Base-by-base conservation (phyloP, 495 filamentous ascomycete genomes). In the Wilcoxina mikolae region DNA sequence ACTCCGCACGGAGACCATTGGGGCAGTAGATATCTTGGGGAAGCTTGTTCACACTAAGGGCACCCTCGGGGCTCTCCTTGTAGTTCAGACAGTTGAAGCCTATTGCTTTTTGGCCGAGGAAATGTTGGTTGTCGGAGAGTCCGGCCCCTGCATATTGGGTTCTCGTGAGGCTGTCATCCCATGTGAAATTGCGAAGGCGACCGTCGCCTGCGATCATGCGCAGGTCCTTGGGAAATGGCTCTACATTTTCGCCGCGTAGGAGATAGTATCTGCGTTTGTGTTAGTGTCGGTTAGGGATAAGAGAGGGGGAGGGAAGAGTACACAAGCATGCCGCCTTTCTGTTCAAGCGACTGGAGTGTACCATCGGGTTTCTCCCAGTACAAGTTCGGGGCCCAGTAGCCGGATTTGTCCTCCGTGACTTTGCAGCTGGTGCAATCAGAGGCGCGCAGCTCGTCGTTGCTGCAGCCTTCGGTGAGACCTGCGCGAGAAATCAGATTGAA, bases 81-180 rank as follows among this genome's bases (percentile, higher is more conserved):
- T 93, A 93, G 75, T 94, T 76, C 47, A 96, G 68, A 67, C 90
- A 96, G 71, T 94, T 95, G 74, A 90, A 95, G 2, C 90, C 90
- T 26, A 94, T 54, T 7, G 89, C 87, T 50, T 87, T 82, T 71
- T 91, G 83, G n/a, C 67, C 69, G 29, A 52, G 49, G 29, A 38
- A 38, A 17, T 11, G 1, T 31, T 52, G 49, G 46, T 49, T 29
- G 12, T 22, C 29, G 15, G 46, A 49, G 24, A 49, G 27, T 15
- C 46, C 46, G 1, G 69, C 73, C 9, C 61, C 67, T 35, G 71
- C 68, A 85, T 85, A 94, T 20, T 69, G 55, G 3, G 84, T 85
- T 66, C 82, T 83, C 57, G 56, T 58, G 23, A 60, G 61, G 47
- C 67, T 72, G 0, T 77, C 77, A 15, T 39, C n/a, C 55, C 81